A percentile compares a stretch with the other conserved stretches of the same genome.
These are phyloP conservation scores for Clathrus columnatus DNA, from an alignment of 768 basidiomycete genomes.

Conservation along the genomic window DNA sequence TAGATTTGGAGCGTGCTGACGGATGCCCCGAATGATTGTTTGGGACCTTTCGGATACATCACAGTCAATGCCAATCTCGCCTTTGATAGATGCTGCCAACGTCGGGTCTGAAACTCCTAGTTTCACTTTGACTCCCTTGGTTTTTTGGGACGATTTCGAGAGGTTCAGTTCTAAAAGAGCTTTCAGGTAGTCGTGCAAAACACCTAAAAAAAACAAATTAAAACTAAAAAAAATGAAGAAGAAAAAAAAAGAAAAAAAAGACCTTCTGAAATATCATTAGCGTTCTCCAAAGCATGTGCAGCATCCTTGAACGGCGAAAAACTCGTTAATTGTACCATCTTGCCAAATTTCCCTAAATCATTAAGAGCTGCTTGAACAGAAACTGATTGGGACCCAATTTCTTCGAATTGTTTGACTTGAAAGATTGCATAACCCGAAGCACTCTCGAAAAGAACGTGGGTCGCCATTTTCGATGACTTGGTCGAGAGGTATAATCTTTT, in stretches of 20 bases:
- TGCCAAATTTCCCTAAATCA: slow-evolving; percentile 81
- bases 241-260: slow-evolving; percentile 18
- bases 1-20: slow-evolving; percentile 82
- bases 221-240: background rate
- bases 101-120: slow-evolving; percentile 73
- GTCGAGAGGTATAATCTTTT: background rate
- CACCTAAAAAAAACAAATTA: slow-evolving; percentile 38
- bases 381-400: slow-evolving; percentile 72
- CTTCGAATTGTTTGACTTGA: slow-evolving; percentile 77
- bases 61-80: slow-evolving; percentile 61
- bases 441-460: slow-evolving; percentile 88
- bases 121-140: slow-evolving; percentile 50
- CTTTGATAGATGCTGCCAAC: slow-evolving; percentile 71
- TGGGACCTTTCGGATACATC: slow-evolving; percentile 73
- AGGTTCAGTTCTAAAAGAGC: slow-evolving; percentile 84
- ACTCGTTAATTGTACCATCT: slow-evolving; percentile 85
- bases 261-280: slow-evolving; percentile 96
- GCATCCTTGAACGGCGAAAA: slow-evolving; percentile 93
- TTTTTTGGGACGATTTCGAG: slow-evolving; percentile 47
- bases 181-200: slow-evolving; percentile 76
- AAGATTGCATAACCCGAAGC: slow-evolving; percentile 93
- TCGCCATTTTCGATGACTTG: slow-evolving; percentile 38
- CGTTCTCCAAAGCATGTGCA: slow-evolving; percentile 89
- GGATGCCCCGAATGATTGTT: slow-evolving; percentile 87
- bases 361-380: slow-evolving; percentile 79